Base-by-base conservation (phyloP, 1,284 basidiomycete genomes). In the Anthracocystis panici-leucophaei region DNA sequence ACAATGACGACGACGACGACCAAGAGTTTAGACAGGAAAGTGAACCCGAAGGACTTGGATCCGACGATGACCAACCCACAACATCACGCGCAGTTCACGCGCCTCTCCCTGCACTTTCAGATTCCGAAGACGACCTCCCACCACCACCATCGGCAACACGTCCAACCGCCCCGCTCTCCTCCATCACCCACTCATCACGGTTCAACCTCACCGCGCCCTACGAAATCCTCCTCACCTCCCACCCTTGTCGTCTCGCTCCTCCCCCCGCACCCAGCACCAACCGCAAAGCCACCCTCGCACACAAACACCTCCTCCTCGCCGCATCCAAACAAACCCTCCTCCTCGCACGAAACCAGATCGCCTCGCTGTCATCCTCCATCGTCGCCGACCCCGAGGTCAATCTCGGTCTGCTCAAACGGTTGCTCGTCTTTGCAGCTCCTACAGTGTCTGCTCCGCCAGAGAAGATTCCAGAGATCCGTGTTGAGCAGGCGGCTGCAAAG, bases 281-380 rank as follows among this genome's bases (percentile, higher is more conserved):
- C 46, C 53, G 60, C 57, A 59, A 60, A 50, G 40, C 67, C 23
- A 23, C 41, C 9, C 20, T 56, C 44, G 9, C 50, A 8, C 46
- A 69, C 62, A 51, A 48, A 10, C 45, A 60, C n/a, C 49, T 57
- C 9, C 35, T 66, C 0, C 23, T 29, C 25, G 27, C 53, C 31
- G 59, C 66, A 5, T 25, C 50, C 10, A 61, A 56, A 11, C 63
- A 55, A 23, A 75, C 70, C 2, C 46, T 70, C 11, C 60, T 63
- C 6, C 55, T 79, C 3, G 83, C 83, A n/a, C 65, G 81, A 18
- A 83, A 85, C 62, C 83, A 85, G 65, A 83, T 85, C 67, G 83
- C 83, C 25, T 72, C 68, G 40, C 80, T 85, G 14, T 54, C 83
- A 3, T 80, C 78, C 18, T 76, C 81, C 54, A 74, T 84, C 44